Base-by-base conservation (phyloP, 169 alveolate species). In the Eimeria praecox region DNA sequence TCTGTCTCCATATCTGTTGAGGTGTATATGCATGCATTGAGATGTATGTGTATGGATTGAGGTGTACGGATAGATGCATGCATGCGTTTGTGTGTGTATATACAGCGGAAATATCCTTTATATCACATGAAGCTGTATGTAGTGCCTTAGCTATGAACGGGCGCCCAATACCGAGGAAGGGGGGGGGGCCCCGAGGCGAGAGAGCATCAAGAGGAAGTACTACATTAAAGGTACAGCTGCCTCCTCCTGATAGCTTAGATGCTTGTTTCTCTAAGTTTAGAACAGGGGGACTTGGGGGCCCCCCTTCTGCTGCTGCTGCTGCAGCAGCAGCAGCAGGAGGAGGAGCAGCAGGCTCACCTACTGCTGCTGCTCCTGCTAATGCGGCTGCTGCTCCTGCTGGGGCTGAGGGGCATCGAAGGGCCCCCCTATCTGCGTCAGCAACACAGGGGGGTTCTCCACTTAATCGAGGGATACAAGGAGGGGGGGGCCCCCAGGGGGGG, bases 401-500 rank as follows among this genome's bases (percentile, higher is more conserved):
- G 9, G 49, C 30, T n/a, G n/a, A n/a, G 46, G 49, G 22, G 75
- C 49, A 40, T 30, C 85, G 44, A 16, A 42, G 89, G 35, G 64
- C 16, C 35, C 89, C 18, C 20, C 64, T 9, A 56, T 5, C 56
- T 8, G 12, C 56, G 20, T 5, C 56, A 49, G 56, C 56, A 49
- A 5, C 56, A 44, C 64, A 33, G 6, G 64, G 89, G n/a, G 89
- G 89, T 64, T 78, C 89, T 1, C 89, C 89, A 22, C 64, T 78
- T 33, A 78, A 14, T 20, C 22, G 89, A 14, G 89, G 89, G 40
- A 40, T 24, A 4, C n/a, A n/a, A n/a, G 35, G 64, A 24, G 89
- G 89, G 62, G 85, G 85, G 22, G 89, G 89, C 24, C 66, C 62
- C 46, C 66, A 44, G 89, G 89, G 89, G 64, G 89, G 89, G 64